Evolutionary conservation across 306 rosid species (phyloP).

Genomic region (Comarum palustre): DNA sequence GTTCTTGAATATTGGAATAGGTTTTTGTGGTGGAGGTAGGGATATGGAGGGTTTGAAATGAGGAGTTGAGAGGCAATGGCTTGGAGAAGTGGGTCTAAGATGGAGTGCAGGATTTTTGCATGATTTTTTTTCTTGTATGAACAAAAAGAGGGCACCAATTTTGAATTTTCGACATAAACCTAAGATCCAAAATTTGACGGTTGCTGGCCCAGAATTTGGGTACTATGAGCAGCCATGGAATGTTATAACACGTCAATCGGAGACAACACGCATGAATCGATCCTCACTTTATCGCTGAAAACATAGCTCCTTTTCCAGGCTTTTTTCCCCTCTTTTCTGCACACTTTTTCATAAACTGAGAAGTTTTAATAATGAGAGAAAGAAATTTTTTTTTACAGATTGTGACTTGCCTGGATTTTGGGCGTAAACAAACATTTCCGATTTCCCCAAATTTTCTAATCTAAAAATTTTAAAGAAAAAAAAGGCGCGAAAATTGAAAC

Average conservation of each 20-base stretch:
- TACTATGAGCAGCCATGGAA: constrained; percentile 12
- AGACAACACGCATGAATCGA: constrained; percentile 31
- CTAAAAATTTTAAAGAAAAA: constrained; percentile 14
- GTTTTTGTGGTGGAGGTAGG: constrained; percentile 16
- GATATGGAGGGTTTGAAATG: constrained; percentile 32
- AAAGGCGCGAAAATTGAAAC: constrained; percentile 32
- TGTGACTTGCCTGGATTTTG: constrained; percentile 24
- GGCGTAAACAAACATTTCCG: constrained; percentile 11
- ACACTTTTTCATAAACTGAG: not conserved
- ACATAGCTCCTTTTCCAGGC: constrained; percentile 17
- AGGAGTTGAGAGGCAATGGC: constrained; percentile 46
- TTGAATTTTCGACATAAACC: too few species aligned
- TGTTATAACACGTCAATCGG: constrained; percentile 23
- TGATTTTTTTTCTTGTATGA: too few species aligned
- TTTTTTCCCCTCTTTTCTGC: not conserved
- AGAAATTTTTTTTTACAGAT: not conserved
- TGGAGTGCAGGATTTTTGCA: too few species aligned
- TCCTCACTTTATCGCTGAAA: constrained; percentile 17
- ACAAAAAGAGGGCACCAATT: too few species aligned
- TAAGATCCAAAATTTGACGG: constrained; percentile 15
- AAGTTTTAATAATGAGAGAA: not conserved
- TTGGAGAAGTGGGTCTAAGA: constrained; percentile 56
- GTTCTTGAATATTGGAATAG: too few species aligned
- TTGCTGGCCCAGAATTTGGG: not conserved
- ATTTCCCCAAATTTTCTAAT: constrained; percentile 20